A percentile compares a stretch with the other conserved stretches of the same genome.
Conservation (phyloP, 2,329 filamentous ascomycete genomes). For the Pseudogymnoascus sp. region DNA sequence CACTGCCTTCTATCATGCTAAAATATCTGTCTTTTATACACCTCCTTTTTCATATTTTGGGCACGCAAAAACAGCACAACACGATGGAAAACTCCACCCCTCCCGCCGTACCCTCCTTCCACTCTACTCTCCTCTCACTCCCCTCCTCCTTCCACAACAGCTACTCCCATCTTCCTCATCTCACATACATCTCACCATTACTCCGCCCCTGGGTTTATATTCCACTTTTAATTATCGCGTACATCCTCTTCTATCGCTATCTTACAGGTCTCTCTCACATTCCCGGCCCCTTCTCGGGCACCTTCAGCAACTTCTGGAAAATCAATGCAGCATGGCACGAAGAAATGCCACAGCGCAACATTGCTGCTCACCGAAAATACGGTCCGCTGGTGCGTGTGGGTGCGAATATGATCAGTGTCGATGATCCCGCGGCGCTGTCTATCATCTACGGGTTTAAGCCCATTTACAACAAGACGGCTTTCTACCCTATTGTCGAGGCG, state of each 20-base stretch:
- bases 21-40: neutral
- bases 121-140: neutral
- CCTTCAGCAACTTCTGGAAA: slow-evolving; percentile 35
- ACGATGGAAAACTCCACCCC: neutral
- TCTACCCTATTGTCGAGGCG: slow-evolving; percentile 24
- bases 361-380: slow-evolving; percentile 33
- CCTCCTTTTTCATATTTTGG: neutral
- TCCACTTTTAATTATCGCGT: neutral
- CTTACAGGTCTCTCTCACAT: slow-evolving; percentile 18
- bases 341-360: slow-evolving; percentile 29
- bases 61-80: neutral
- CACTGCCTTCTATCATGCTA: neutral
- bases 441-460: slow-evolving; percentile 33
- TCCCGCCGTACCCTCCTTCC: neutral
- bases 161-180: neutral
- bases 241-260: neutral
- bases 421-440: slow-evolving; percentile 31
- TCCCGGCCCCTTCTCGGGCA: slow-evolving; percentile 37
- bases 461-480: slow-evolving; percentile 24
- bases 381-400: slow-evolving; percentile 37
- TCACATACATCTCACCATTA: neutral
- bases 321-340: slow-evolving; percentile 27
- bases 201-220: neutral
- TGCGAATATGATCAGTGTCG: slow-evolving; percentile 38
- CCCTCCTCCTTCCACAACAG: neutral